These are phyloP conservation scores for Solanum chacoense DNA, from an alignment of 305 asterid genomes.

Conservation along the genomic window DNA sequence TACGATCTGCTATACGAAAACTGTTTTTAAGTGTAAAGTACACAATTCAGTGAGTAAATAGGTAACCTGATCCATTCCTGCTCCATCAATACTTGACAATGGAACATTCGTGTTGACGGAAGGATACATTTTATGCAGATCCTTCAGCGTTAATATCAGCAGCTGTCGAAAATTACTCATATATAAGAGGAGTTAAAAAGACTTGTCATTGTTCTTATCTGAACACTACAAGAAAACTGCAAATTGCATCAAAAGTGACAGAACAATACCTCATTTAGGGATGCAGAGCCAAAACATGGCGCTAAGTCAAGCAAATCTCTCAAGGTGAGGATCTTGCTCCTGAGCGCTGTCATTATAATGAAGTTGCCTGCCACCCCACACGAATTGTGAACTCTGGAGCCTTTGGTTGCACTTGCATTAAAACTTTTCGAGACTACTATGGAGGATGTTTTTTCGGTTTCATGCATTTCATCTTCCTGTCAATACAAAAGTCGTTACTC, in stretches of 20 bases:
- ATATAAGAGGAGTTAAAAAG: background rate
- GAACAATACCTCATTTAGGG: conserved; percentile 45
- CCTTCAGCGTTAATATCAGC: conserved; percentile 54
- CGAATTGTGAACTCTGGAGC: conserved; percentile 23
- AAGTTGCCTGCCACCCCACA: conserved; percentile 35
- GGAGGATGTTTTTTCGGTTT: background rate
- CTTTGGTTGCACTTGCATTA: conserved; percentile 13
- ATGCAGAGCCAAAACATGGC: conserved; percentile 56
- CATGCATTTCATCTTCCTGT: background rate
- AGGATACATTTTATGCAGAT: conserved; percentile 43
- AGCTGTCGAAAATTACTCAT: conserved; percentile 24
- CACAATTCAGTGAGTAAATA: background rate
- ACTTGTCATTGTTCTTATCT: background rate
- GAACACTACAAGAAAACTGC: background rate
- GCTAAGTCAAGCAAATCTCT: conserved; percentile 75
- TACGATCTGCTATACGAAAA: background rate
- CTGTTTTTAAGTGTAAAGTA: background rate
- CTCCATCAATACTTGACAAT: conserved; percentile 31
- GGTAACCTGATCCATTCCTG: conserved; percentile 48
- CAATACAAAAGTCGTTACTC: background rate
- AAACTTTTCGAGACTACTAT: background rate
- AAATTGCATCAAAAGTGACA: background rate
- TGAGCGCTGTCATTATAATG: conserved; percentile 36
- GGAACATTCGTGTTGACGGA: conserved; percentile 11
- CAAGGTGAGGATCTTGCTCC: conserved; percentile 46